These are phyloP conservation scores for Exophiala bonariae DNA, from an alignment of 2,329 filamentous ascomycete genomes.

Conservation along the genomic window DNA sequence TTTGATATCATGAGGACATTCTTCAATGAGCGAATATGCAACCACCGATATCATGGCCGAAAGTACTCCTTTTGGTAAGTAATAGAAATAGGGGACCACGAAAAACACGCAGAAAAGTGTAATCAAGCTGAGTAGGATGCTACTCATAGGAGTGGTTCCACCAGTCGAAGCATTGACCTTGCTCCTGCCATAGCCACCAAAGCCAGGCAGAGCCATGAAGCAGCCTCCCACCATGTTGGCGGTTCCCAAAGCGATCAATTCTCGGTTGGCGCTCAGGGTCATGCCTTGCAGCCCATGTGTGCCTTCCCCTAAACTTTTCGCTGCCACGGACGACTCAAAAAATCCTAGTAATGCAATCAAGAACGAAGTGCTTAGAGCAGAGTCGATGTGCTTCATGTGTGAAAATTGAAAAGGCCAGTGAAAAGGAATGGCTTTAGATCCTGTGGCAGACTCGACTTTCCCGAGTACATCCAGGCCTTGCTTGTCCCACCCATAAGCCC, in stretches of 20 bases:
- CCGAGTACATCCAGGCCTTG: conserved; percentile 83
- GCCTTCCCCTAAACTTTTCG: conserved; percentile 75
- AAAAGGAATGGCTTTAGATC: conserved; percentile 69
- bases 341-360: conserved; percentile 95
- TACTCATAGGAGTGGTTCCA: conserved; percentile 90
- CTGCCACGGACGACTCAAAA: conserved; percentile 95
- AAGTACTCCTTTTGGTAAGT: conserved; percentile 92
- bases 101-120: conserved; percentile 79
- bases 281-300: conserved; percentile 73
- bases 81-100: conserved; percentile 89
- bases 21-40: conserved; percentile 90
- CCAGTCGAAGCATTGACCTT: conserved; percentile 94
- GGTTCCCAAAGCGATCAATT: conserved; percentile 85
- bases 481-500: conserved; percentile 73
- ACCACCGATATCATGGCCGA: conserved; percentile 94
- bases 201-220: conserved; percentile 89
- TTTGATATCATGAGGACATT: conserved; percentile 85
- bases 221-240: conserved; percentile 89
- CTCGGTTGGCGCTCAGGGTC: conserved; percentile 83
- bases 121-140: conserved; percentile 79
- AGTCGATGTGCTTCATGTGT: conserved; percentile 78
- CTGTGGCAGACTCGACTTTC: conserved; percentile 70
- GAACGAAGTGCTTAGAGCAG: conserved; percentile 87
- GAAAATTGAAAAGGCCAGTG: conserved; percentile 79
- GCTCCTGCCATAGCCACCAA: conserved; percentile 93